Base-by-base conservation (phyloP, 805 yeast genomes). In the Metschnikowia continentalis region DNA sequence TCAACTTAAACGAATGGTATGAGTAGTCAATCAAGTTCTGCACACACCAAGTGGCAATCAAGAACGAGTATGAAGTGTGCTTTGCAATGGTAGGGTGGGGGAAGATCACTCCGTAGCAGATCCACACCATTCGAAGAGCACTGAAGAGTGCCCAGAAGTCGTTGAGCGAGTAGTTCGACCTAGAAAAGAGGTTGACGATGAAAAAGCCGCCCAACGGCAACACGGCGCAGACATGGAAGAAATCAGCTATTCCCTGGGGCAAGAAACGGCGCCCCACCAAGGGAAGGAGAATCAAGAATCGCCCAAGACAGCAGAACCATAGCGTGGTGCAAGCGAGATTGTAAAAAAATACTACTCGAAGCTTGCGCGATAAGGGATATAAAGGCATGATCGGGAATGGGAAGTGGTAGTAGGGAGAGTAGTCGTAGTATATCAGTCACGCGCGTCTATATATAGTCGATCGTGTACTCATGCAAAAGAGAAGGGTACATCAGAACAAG, bases 191-290 rank as follows among this genome's bases (percentile, higher is more conserved):
- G 15, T 47, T 54, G 35, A 62, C 59, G 17, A 54, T 14, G 30
- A 64, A 46, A 32, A 63, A 56, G 5, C 63, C 67, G 2, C 64
- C 43, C 15, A 71, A 56, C 10, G 77, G 77, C 7, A 67, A 51
- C 17, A 69, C 51, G 1, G 77, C 55, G 30, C 74, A 72, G 10
- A 67, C 67, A 43, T 73, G 77, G 57, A 82, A 78, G 66, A 83
- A 85, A 56, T 80, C 86, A 42, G 88, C 87, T 11, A 86, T 81
- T 0, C 89, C 90, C 6, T 85, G 89, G 1, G 90, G 86, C 19
- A 85, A 64, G 56, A 83, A 85, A 55, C 71, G 72, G 32, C 81
- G 65, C 0, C 89, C 87, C n/a, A 83, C 88, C 23, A 86, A 66
- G 0, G 88, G 88, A 42, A 81, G 67, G 32, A 86, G 66, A 1